These are phyloP conservation scores for Fusarium sp. DNA, from an alignment of 2,329 filamentous ascomycete genomes.

Conservation along the genomic window DNA sequence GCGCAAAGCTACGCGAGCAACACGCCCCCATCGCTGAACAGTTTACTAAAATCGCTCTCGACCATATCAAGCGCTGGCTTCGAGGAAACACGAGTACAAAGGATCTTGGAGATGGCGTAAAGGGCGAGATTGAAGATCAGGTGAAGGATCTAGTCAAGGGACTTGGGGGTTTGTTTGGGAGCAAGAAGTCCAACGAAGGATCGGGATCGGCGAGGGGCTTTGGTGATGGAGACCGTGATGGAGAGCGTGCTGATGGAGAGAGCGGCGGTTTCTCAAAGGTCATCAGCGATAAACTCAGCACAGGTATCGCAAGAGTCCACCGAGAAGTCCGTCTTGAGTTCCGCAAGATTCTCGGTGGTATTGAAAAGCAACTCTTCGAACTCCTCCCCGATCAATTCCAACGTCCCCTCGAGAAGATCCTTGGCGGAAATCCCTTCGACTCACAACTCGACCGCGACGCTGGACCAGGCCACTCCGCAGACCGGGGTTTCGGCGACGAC, in stretches of 20 bases:
- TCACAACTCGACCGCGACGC: conserved; percentile 54
- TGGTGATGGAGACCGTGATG: conserved; percentile 44
- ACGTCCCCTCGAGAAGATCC: conserved; percentile 57
- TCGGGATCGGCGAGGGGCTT: conserved; percentile 47
- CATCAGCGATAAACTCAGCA: conserved; percentile 60
- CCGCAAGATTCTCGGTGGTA: conserved; percentile 56
- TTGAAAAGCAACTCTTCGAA: conserved; percentile 60
- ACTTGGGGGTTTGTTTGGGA: conserved; percentile 55
- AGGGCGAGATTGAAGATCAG: conserved; percentile 57
- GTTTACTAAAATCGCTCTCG: conserved; percentile 58
- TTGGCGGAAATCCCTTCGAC: conserved; percentile 60
- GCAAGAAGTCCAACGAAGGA: conserved; percentile 50
- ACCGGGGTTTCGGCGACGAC: conserved; percentile 56
- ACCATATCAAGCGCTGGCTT: conserved; percentile 59
- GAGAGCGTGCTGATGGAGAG: conserved; percentile 43
- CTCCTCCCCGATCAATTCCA: conserved; percentile 57
- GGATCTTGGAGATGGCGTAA: conserved; percentile 57
- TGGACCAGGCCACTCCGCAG: conserved; percentile 33
- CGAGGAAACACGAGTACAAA: conserved; percentile 55
- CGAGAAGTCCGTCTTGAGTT: conserved; percentile 59
- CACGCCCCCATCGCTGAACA: conserved; percentile 58
- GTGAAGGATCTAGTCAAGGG: conserved; percentile 59
- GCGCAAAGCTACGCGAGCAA: conserved; percentile 53
- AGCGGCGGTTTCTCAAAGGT: conserved; percentile 54
- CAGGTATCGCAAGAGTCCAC: conserved; percentile 56